Conservation (phyloP, 1,284 basidiomycete species). For the Limonomyces culmigenus region DNA sequence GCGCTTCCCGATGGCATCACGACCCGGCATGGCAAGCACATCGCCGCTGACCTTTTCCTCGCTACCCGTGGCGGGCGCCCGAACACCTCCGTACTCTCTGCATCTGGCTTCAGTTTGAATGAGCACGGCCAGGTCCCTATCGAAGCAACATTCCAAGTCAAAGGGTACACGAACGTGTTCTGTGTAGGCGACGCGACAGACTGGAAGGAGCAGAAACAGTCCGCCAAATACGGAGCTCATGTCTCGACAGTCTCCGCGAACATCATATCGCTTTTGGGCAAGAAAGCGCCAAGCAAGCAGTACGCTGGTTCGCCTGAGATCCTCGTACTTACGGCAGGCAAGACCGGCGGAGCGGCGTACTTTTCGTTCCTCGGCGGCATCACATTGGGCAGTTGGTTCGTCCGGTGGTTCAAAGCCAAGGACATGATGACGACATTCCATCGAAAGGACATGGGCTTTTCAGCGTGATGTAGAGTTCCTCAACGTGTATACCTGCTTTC, state of each 20-base stretch:
- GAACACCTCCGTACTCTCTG: conserved; percentile 29
- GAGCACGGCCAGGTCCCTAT: conserved; percentile 27
- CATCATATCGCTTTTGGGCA: conserved; percentile 24
- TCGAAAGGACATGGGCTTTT: too few species aligned
- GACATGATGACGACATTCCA: too few species aligned
- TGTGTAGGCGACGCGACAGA: conserved; percentile 43
- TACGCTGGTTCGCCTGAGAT: conserved; percentile 37
- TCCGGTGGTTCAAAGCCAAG: too few species aligned
- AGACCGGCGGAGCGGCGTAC: conserved; percentile 29
- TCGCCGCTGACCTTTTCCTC: conserved; percentile 43
- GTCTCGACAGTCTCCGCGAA: conserved; percentile 26
- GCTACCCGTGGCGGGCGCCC: conserved; percentile 29
- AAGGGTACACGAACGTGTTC: conserved; percentile 29
- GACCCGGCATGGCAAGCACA: conserved; percentile 32
- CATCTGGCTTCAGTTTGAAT: conserved; percentile 21
- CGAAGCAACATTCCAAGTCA: conserved; percentile 31
- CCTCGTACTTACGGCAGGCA: conserved; percentile 41
- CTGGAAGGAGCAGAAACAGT: conserved; percentile 41
- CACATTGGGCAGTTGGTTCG: too few species aligned
- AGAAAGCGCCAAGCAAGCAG: conserved; percentile 15
- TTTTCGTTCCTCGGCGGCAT: too few species aligned
- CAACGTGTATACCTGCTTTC: too few species aligned
- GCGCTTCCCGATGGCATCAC: conserved; percentile 17
- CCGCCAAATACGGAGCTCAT: conserved; percentile 28
- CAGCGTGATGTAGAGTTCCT: too few species aligned